Evolutionary conservation across 305 asterid species (phyloP).

Genomic region (Andrographis paniculata): DNA sequence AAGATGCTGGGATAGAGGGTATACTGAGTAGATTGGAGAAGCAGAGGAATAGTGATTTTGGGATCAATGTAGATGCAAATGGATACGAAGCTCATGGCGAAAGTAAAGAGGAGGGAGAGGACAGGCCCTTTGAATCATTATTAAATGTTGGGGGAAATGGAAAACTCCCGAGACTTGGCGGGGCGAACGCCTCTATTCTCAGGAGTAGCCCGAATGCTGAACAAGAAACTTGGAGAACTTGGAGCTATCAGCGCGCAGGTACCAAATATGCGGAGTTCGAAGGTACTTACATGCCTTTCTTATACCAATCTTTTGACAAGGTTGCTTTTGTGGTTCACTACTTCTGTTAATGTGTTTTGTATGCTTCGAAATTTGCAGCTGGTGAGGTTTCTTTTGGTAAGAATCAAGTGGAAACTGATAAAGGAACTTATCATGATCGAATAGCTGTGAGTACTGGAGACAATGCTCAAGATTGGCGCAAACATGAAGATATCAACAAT

Average conservation of each 20-base stretch:
- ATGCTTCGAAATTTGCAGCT: slow-evolving; percentile 42
- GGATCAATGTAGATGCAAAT: slow-evolving; percentile 31
- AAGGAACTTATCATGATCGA: slow-evolving; percentile 28
- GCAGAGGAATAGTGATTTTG: slow-evolving; percentile 54
- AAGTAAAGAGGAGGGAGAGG: slow-evolving; percentile 25
- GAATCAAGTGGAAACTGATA: slow-evolving; percentile 22
- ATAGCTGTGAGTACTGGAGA: slow-evolving; percentile 23
- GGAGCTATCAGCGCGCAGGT: slow-evolving; percentile 56
- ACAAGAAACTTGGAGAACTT: slow-evolving; percentile 65
- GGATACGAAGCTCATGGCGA: slow-evolving; percentile 25
- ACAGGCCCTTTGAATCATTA: slow-evolving; percentile 23
- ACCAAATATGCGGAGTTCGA: slow-evolving; percentile 43
- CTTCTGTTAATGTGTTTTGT: slow-evolving; percentile 16
- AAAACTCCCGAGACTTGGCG: slow-evolving; percentile 25
- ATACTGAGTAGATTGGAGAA: slow-evolving; percentile 74
- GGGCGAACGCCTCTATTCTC: slow-evolving; percentile 22
- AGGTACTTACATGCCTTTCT: slow-evolving; percentile 33
- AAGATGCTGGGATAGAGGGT: slow-evolving; percentile 57
- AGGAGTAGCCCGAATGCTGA: slow-evolving; percentile 28
- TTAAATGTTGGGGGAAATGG: slow-evolving; percentile 28
- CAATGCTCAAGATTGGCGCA: slow-evolving; percentile 25
- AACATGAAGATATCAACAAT: slow-evolving; percentile 27
- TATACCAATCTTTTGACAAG: slow-evolving; percentile 4
- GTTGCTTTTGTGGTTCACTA: slow-evolving; percentile 15
- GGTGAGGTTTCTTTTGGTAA: slow-evolving; percentile 53